Percentiles rank a stretch among this genome's conserved stretches.
Evolutionary conservation across 352 stramenopile species (phyloP).

Genomic region (Globisporangium lucens): DNA sequence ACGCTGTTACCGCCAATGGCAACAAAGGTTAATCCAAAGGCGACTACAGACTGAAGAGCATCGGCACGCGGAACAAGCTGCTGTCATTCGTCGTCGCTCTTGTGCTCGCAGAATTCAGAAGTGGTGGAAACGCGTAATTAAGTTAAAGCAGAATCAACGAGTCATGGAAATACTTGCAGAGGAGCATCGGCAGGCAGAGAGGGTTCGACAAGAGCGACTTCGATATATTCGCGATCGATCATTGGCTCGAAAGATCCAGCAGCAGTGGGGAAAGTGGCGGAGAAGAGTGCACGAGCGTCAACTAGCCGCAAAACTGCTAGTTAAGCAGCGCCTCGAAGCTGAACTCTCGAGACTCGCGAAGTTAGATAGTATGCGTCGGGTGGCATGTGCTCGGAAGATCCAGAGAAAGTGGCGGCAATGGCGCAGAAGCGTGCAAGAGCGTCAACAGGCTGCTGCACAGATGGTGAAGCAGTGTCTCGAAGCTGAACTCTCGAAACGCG

Average conservation of each 20-base stretch:
- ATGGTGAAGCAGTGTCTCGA: neutral
- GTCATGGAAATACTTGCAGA: neutral
- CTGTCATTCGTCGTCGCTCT: neutral
- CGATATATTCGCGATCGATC: neutral
- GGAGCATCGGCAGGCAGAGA: neutral
- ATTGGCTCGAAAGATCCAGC: conserved; percentile 12
- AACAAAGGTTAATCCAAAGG: neutral
- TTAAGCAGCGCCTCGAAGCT: neutral
- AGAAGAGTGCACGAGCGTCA: conserved; percentile 13
- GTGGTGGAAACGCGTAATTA: neutral
- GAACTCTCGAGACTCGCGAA: neutral
- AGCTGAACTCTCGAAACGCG: neutral
- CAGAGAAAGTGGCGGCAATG: conserved; percentile 19
- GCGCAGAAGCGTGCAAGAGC: neutral
- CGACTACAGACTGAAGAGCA: conserved; percentile 2
- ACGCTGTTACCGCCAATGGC: neutral
- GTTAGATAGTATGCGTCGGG: neutral
- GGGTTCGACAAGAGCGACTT: neutral
- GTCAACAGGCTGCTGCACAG: neutral
- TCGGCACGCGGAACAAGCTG: conserved; percentile 6
- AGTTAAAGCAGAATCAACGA: neutral
- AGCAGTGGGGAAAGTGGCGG: conserved; percentile 12
- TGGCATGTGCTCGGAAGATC: conserved; percentile 11
- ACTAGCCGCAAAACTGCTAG: neutral
- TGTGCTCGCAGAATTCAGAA: conserved; percentile 6